Percentiles rank a stretch among this genome's conserved stretches.
Conservation (phyloP, 1,139 yeast species). For the Nadsonia starkeyi-henricii region DNA sequence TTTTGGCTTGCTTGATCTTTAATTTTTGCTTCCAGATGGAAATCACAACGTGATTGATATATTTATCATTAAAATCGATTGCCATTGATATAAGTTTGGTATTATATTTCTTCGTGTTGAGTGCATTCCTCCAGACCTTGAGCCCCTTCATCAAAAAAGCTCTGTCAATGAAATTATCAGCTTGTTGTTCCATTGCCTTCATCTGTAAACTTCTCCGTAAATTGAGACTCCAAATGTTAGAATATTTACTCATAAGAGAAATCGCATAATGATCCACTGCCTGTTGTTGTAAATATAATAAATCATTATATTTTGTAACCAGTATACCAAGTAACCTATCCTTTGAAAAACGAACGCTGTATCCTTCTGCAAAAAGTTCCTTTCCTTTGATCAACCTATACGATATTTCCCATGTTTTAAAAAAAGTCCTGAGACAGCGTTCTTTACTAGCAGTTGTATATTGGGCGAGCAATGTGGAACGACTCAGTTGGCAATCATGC, state of each 20-base stretch:
- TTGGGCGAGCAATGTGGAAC: neutral
- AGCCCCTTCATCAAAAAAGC: neutral
- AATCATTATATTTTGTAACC: neutral
- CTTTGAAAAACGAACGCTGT: neutral
- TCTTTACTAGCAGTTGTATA: neutral
- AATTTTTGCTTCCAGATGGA: neutral
- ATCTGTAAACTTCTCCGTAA: neutral
- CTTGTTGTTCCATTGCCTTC: neutral
- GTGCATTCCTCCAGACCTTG: neutral
- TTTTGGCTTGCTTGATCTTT: neutral
- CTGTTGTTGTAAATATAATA: neutral
- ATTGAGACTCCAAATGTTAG: neutral
- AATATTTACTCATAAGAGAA: neutral
- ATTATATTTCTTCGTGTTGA: neutral
- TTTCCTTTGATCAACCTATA: neutral
- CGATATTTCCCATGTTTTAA: neutral
- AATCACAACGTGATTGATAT: neutral
- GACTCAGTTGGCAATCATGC: neutral
- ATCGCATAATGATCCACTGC: neutral
- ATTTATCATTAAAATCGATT: neutral
- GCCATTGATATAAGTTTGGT: neutral
- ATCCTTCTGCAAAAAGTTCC: neutral
- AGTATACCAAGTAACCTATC: neutral
- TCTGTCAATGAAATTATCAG: neutral
- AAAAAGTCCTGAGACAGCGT: neutral